Conservation (phyloP, 164 flowering plant species). For the Magnolia officinalis region DNA sequence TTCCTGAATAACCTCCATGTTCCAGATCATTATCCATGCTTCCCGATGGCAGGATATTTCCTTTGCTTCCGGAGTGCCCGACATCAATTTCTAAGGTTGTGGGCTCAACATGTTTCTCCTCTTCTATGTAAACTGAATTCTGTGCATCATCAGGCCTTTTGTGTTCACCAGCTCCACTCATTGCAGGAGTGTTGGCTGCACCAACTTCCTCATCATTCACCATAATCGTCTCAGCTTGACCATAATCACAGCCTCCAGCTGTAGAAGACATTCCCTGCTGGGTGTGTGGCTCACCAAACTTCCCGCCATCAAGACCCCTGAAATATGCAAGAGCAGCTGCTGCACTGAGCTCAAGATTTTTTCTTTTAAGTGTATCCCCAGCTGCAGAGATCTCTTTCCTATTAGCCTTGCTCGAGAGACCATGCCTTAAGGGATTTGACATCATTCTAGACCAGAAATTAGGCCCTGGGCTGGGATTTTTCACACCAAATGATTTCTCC, state of each 20-base stretch:
- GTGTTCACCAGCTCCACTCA: slow-evolving; percentile 7
- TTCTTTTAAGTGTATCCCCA: slow-evolving; percentile 43
- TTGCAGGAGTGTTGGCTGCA: slow-evolving; percentile 11
- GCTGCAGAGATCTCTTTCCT: slow-evolving; percentile 36
- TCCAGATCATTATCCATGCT: slow-evolving; percentile 10
- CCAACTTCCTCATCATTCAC: slow-evolving; percentile 20
- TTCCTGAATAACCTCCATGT: slow-evolving; percentile 15
- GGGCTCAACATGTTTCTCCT: slow-evolving; percentile 10
- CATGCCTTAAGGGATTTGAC: slow-evolving; percentile 38
- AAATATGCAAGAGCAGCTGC: slow-evolving; percentile 62
- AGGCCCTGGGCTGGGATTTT: slow-evolving; percentile 44
- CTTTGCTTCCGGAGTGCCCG: slow-evolving; percentile 13
- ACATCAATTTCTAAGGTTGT: slow-evolving; percentile 12
- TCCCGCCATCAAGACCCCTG: slow-evolving; percentile 29
- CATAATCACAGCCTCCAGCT: slow-evolving; percentile 24
- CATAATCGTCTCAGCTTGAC: slow-evolving; percentile 21
- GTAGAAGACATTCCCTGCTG: slow-evolving; percentile 15
- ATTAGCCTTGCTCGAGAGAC: slow-evolving; percentile 55
- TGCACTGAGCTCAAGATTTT: slow-evolving; percentile 81
- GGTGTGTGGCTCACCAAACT: slow-evolving; percentile 23
- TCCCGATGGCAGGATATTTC: slow-evolving; percentile 1
- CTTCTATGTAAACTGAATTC: slow-evolving; percentile 14
- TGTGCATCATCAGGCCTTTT: slow-evolving; percentile 13
- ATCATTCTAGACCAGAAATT: slow-evolving; percentile 60
- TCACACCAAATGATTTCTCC: slow-evolving; percentile 81